Percentiles rank a stretch among this genome's conserved stretches.
Evolutionary conservation across 176 grass and related monocot species (phyloP).

Genomic region (Oryza glaberrima): DNA sequence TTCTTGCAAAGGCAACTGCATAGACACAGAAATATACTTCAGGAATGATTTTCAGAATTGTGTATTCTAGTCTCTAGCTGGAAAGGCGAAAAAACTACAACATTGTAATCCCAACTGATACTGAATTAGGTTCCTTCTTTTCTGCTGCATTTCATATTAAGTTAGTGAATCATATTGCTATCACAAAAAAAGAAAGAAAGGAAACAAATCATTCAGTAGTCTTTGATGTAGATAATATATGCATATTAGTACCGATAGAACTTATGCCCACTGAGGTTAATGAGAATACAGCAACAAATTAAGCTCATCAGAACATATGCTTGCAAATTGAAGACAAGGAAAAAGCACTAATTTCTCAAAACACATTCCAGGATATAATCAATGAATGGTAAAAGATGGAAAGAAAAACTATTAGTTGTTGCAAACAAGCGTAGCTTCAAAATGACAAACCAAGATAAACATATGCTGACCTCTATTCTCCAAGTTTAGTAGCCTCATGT

Average conservation of each 20-base stretch:
- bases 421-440: neutral
- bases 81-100: neutral
- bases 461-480: slow-evolving; percentile 75
- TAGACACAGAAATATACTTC: neutral
- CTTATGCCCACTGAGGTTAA: slow-evolving; percentile 8
- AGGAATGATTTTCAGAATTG: slow-evolving; percentile 13
- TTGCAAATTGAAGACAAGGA: slow-evolving; percentile 5
- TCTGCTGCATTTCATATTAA: neutral
- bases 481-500: slow-evolving; percentile 67
- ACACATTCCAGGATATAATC: neutral
- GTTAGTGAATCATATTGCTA: neutral
- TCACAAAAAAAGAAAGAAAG: neutral
- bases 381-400: slow-evolving; percentile 1
- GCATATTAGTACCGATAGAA: neutral
- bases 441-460: slow-evolving; percentile 9
- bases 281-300: slow-evolving; percentile 15
- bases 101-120: neutral
- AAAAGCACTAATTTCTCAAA: neutral
- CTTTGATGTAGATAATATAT: neutral
- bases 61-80: slow-evolving; percentile 26
- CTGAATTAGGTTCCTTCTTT: slow-evolving; percentile 11
- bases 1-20: slow-evolving; percentile 92
- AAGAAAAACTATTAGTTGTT: neutral
- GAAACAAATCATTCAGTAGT: neutral
- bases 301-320: neutral